phyloP scores from a whole-genome alignment of 306 rosid genomes.

The Myrica gale region DNA sequence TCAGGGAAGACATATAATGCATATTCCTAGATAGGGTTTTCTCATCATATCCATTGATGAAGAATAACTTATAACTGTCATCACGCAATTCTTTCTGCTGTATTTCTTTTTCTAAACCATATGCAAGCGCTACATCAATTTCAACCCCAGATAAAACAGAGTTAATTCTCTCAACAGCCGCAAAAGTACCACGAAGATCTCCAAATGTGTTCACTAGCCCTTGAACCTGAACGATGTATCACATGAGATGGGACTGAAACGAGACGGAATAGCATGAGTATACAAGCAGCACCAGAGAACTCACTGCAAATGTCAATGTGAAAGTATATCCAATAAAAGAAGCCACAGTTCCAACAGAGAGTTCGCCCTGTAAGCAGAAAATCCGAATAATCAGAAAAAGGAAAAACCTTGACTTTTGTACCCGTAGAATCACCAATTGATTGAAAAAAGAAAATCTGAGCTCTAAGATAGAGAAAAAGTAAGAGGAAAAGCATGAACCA shows the following conservation, averaged over 20 bases:
- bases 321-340: conserved; percentile 96
- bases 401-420: conserved; percentile 7
- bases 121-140: conserved; percentile 86
- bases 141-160: conserved; percentile 72
- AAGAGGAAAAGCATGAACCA: neutral
- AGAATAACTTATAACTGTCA: conserved; percentile 62
- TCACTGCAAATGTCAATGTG: conserved; percentile 93
- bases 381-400: conserved; percentile 26
- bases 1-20: conserved; percentile 82
- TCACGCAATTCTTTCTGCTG: conserved; percentile 51
- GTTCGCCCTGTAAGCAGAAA: conserved; percentile 75
- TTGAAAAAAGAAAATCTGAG: conserved; percentile 3
- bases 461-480: neutral
- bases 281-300: conserved; percentile 30
- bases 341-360: conserved; percentile 89
- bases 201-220: conserved; percentile 93
- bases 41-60: conserved; percentile 41
- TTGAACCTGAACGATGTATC: conserved; percentile 71
- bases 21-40: conserved; percentile 38
- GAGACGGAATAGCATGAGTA: conserved; percentile 24
- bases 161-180: conserved; percentile 94
- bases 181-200: conserved; percentile 82
- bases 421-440: neutral
- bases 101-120: conserved; percentile 87
- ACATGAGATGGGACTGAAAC: conserved; percentile 28